phyloP scores from a whole-genome alignment of 805 yeast species.

The Candida hungchunana region DNA sequence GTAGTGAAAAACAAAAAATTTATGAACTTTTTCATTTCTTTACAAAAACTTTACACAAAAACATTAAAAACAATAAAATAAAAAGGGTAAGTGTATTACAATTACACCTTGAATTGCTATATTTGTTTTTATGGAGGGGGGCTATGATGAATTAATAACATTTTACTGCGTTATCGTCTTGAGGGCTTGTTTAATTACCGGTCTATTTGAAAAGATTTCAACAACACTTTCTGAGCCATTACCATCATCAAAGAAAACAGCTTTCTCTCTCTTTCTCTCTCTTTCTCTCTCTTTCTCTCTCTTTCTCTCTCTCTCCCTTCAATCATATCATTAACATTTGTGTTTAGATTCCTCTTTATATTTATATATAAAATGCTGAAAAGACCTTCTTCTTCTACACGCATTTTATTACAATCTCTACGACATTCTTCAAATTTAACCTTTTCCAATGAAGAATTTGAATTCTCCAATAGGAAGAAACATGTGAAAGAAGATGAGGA shows the following conservation, averaged over 20 bases:
- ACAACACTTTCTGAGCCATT: slow-evolving; percentile 9
- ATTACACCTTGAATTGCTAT: neutral
- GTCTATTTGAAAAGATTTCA: slow-evolving; percentile 27
- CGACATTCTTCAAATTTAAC: slow-evolving; percentile 5
- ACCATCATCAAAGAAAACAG: neutral
- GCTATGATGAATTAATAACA: slow-evolving; percentile 25
- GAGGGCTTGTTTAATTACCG: slow-evolving; percentile 31
- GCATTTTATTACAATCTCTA: neutral
- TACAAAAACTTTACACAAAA: too few relatives aligned
- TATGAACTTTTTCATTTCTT: too few relatives aligned
- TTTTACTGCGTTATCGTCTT: slow-evolving; percentile 33
- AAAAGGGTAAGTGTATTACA: slow-evolving; percentile 1
- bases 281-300: too few relatives aligned
- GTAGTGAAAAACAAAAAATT: too few relatives aligned
- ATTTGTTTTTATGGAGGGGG: neutral
- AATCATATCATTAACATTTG: too few relatives aligned
- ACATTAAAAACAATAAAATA: too few relatives aligned
- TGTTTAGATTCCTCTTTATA: too few relatives aligned
- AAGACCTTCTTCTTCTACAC: neutral
- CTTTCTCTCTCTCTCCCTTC: too few relatives aligned
- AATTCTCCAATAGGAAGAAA: slow-evolving; percentile 24
- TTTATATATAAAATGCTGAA: neutral
- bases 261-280: too few relatives aligned
- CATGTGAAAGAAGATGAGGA: slow-evolving; percentile 12
- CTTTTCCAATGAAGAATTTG: slow-evolving; percentile 20